Base-by-base conservation (phyloP, 306 rosid genomes). In the Rosa persica region DNA sequence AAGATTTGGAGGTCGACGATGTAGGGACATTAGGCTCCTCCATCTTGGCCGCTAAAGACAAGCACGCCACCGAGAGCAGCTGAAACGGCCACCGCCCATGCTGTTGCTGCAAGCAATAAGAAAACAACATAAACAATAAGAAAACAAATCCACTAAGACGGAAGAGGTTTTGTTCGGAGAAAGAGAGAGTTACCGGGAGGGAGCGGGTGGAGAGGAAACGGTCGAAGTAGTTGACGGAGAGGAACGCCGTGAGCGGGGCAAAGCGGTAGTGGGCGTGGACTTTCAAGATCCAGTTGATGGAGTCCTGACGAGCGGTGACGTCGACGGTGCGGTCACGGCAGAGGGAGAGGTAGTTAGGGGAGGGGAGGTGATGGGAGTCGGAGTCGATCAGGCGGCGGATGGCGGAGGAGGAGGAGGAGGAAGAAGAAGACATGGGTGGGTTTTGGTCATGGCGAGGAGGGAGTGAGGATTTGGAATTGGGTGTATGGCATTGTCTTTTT, bases 11-110 rank as follows among this genome's bases (percentile, higher is more conserved):
- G 89, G 82, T 84, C 94, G 19, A 86, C 44, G 36, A 93, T 82
- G 9, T 72, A 72, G 0, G 98, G 58, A 88, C 89, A 36, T 52
- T 64, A 0, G 86, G 76, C 68, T 89, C 96, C 70, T 86, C 98
- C 94, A 93, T 90, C 81, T 93, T 93, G 62, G 94, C 94, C 54
- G 98, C 98, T 7, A 93, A 46, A 52, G 94, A 93, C 84, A 90
- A 79, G 52, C 98, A 90, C 8, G 94, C 94, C 81, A 90, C 93
- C 3, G 96, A 83, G n/a, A 90, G 72, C 8, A 93, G 93, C 80
- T 88, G 94, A 81, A 84, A 88, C 77, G 87, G 77, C 98, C 98
- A 93, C 64, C 77, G 89, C 76, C 85, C 87, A 68, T 58, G 73
- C 5, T 52, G 62, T 64, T 69, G 73, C 88, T 78, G 85, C 78